Percentiles rank a stretch among this genome's conserved stretches.
phyloP scores from a whole-genome alignment of 192 early-diverging fungal species.

The Mortierella antarctica region DNA sequence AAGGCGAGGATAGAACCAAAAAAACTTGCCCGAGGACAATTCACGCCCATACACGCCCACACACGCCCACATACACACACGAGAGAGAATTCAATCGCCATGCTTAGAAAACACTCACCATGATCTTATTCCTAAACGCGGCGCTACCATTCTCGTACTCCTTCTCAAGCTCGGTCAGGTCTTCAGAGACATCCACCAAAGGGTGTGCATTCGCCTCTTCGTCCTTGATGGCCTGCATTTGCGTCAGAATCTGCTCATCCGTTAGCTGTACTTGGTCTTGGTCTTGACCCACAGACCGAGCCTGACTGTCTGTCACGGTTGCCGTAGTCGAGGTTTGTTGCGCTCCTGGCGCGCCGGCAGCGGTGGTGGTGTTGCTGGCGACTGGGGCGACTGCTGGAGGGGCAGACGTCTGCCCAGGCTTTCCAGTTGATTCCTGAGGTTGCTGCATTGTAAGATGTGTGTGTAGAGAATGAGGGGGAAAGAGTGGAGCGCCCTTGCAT shows the following conservation, averaged over 20 bases:
- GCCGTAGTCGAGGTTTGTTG: neutral
- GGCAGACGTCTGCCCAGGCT: neutral
- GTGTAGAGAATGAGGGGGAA: neutral
- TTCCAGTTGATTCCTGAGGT: too few species aligned
- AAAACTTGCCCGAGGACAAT: neutral
- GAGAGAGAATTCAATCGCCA: neutral
- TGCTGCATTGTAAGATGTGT: too few species aligned
- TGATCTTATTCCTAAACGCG: slow-evolving; percentile 62
- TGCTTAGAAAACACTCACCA: slow-evolving; percentile 27
- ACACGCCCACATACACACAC: neutral
- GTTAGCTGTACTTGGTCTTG: slow-evolving; percentile 22
- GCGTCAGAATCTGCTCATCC: slow-evolving; percentile 51
- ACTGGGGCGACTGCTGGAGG: neutral
- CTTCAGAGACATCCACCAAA: slow-evolving; percentile 62
- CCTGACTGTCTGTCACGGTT: neutral
- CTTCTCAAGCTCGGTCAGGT: slow-evolving; percentile 56
- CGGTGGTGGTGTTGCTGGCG: neutral
- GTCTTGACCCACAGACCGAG: neutral
- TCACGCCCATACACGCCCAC: neutral
- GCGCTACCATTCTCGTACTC: slow-evolving; percentile 65
- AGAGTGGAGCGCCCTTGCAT: neutral
- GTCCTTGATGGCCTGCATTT: slow-evolving; percentile 64
- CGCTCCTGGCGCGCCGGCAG: neutral
- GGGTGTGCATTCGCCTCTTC: slow-evolving; percentile 67
- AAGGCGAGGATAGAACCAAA: neutral